phyloP scores from a whole-genome alignment of 495 filamentous ascomycete species.

The Aspergillus funiculosus region DNA sequence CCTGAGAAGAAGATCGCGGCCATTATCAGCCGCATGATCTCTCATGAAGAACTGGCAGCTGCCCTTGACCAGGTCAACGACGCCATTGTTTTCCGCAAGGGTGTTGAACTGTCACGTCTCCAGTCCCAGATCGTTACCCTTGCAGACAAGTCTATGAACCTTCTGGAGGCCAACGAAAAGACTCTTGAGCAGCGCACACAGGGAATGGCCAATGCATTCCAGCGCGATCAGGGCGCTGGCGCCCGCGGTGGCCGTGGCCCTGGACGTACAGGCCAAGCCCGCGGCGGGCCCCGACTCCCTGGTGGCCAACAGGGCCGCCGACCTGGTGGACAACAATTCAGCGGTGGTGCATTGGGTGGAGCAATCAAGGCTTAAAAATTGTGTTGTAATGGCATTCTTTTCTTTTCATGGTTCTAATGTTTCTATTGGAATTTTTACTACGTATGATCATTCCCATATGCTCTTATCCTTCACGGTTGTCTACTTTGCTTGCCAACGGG shows the following conservation, averaged over 20 bases:
- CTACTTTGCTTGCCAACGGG: conserved; percentile 1
- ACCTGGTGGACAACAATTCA: conserved; percentile 56
- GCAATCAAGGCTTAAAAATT: conserved; percentile 53
- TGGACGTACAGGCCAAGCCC: conserved; percentile 59
- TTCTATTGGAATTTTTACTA: conserved; percentile 20
- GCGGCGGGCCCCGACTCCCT: conserved; percentile 55
- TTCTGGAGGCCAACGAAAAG: conserved; percentile 97
- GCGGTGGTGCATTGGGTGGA: conserved; percentile 58
- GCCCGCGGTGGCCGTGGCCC: conserved; percentile 62
- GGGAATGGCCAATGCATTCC: conserved; percentile 90
- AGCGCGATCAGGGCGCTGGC: conserved; percentile 73
- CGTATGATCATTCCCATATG: conserved; percentile 21
- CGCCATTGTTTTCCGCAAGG: conserved; percentile 98
- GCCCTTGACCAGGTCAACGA: conserved; percentile 97
- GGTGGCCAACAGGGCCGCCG: conserved; percentile 46
- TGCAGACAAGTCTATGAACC: conserved; percentile 87
- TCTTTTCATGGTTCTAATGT: conserved; percentile 26
- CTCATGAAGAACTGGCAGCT: conserved; percentile 93
- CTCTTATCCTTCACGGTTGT: conserved; percentile 15
- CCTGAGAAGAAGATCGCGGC: conserved; percentile 81
- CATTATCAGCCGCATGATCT: conserved; percentile 99
- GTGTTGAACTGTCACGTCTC: conserved; percentile 91
- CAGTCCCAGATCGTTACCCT: conserved; percentile 92
- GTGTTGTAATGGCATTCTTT: conserved; percentile 40
- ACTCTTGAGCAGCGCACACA: conserved; percentile 94